Base-by-base conservation (phyloP, 306 rosid species). In the Casuarina glauca region DNA sequence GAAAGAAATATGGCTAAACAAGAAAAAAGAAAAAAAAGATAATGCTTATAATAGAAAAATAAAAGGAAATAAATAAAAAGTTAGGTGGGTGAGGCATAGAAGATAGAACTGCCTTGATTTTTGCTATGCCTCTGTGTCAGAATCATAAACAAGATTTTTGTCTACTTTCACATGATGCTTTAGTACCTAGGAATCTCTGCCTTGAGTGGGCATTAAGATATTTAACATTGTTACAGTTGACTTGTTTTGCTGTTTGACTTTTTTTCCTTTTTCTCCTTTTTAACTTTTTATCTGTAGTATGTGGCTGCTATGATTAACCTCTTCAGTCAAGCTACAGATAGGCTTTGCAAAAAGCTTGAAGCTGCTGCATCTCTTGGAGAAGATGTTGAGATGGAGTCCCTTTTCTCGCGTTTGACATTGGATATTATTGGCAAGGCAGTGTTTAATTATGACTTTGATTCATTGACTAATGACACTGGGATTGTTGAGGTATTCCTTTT, bases 321-420 rank as follows among this genome's bases (percentile, higher is more conserved):
- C 72, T 95, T 95, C 5, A 97, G 99, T 85, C 90, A 91, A 93
- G 99, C 99, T 76, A 79, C 97, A 74, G 97, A 95, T 63, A 87
- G 91, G 89, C 99, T 95, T 81, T 95, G 99, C 87, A 86, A 78
- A 77, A 93, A 91, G 89, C 90, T 95, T 75, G 97, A 95, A 63
- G 84, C 81, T 43, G 96, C 97, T 48, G 97, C 95, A 77, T 87
- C 84, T 74, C 90, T 88, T 75, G 97, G 97, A 75, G 94, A 93
- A 86, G 97, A 93, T 81, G 97, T 87, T 38, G 99, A 95, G 80
- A 91, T 95, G 99, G 99, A 95, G 81, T 95, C 99, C 58, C 93
- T 93, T 79, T 95, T 95, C 91, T 95, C 99, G 35, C 91, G 88
- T 84, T 87, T 95, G 89, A 95, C 99, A 48, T 83, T 95, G 83